These are phyloP conservation scores for Stephania japonica DNA, from an alignment of 164 flowering plant genomes.

Conservation along the genomic window DNA sequence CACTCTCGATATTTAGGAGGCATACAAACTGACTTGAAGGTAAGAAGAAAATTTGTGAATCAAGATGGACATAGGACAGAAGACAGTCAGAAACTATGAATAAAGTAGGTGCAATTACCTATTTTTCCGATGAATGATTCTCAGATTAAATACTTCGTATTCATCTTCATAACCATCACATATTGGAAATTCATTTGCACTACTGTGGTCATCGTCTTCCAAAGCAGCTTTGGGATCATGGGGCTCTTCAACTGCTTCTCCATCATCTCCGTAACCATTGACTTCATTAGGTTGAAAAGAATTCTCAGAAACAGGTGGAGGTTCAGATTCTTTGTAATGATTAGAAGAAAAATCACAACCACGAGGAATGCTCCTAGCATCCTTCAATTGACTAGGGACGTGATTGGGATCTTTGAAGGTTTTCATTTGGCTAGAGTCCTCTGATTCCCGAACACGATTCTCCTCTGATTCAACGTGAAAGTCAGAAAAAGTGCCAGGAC, in stretches of 20 bases:
- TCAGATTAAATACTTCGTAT: slow-evolving; percentile 69
- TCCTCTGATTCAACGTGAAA: slow-evolving; percentile 23
- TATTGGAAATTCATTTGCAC: slow-evolving; percentile 38
- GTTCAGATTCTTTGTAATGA: slow-evolving; percentile 14
- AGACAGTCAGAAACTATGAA: background rate
- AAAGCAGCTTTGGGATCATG: slow-evolving; percentile 23
- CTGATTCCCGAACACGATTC: slow-evolving; percentile 16
- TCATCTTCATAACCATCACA: slow-evolving; percentile 45
- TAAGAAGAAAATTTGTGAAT: background rate
- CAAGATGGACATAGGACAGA: background rate
- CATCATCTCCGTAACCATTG: slow-evolving; percentile 19
- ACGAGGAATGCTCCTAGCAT: slow-evolving; percentile 19
- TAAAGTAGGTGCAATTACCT: slow-evolving; percentile 33
- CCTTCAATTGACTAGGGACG: slow-evolving; percentile 17
- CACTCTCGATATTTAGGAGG: background rate
- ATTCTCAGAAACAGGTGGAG: slow-evolving; percentile 21
- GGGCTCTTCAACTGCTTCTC: slow-evolving; percentile 26
- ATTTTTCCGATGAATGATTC: slow-evolving; percentile 87
- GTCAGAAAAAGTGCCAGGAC: slow-evolving; percentile 26
- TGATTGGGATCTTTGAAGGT: slow-evolving; percentile 27
- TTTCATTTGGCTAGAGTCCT: slow-evolving; percentile 9
- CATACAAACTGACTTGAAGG: background rate
- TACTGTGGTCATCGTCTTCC: slow-evolving; percentile 30
- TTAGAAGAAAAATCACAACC: slow-evolving; percentile 15
- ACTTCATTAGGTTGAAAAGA: slow-evolving; percentile 18